Evolutionary conservation across 2,329 filamentous ascomycete genomes (phyloP).

Genomic region (Trichoderma simmonsii): DNA sequence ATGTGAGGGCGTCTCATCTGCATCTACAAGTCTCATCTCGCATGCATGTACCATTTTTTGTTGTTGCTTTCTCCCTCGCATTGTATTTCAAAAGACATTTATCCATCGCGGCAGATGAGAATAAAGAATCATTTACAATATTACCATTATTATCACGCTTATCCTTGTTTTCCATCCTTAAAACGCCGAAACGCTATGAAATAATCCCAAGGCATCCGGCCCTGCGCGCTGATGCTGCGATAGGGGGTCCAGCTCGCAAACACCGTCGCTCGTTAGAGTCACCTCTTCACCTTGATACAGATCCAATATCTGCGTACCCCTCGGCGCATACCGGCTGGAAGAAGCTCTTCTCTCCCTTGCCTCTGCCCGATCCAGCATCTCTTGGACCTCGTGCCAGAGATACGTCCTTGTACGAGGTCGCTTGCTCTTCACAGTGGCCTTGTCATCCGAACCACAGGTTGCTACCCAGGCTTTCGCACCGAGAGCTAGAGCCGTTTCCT

Average conservation of each 20-base stretch:
- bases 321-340: neutral
- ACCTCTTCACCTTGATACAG: conserved; percentile 44
- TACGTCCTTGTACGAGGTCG: neutral
- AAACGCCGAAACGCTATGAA: neutral
- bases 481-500: conserved; percentile 52
- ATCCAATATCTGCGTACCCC: conserved; percentile 40
- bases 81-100: neutral
- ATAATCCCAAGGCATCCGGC: neutral
- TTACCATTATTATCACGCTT: neutral
- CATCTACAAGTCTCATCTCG: neutral
- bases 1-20: conserved; percentile 13
- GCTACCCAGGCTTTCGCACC: conserved; percentile 58
- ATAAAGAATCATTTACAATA: neutral
- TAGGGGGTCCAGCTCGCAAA: conserved; percentile 25
- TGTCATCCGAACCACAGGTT: conserved; percentile 55
- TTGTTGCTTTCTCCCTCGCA: neutral
- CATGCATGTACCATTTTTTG: neutral
- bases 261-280: conserved; percentile 39
- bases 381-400: conserved; percentile 41
- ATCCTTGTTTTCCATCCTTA: neutral
- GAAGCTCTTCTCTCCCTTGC: conserved; percentile 16
- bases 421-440: conserved; percentile 45
- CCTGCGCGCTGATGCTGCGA: neutral
- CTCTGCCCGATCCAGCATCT: conserved; percentile 26
- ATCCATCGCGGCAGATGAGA: neutral